These are phyloP conservation scores for Fonsecaea pugnacius DNA, from an alignment of 2,329 filamentous ascomycete species.

Conservation along the genomic window DNA sequence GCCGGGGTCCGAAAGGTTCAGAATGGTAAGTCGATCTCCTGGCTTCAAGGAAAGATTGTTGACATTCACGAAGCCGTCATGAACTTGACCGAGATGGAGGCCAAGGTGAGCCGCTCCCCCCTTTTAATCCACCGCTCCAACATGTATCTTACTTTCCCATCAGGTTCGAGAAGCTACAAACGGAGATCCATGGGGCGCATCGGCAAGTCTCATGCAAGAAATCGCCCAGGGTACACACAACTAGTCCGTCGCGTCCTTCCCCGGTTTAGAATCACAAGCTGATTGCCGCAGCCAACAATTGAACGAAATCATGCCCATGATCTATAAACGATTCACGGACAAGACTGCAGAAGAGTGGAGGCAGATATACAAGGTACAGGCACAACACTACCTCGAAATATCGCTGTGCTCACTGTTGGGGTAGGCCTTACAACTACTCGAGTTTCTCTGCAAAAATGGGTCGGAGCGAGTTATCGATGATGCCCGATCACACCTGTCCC, in stretches of 20 bases:
- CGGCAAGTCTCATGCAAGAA: conserved; percentile 88
- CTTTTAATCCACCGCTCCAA: conserved; percentile 15
- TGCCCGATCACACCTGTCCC: conserved; percentile 88
- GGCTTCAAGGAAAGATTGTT: conserved; percentile 2
- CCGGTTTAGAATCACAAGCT: conserved; percentile 5
- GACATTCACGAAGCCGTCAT: conserved; percentile 71
- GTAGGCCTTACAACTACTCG: conserved; percentile 82
- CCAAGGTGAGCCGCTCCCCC: conserved; percentile 54
- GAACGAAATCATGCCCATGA: conserved; percentile 99
- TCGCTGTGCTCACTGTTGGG: background rate
- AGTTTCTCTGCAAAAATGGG: conserved; percentile 97
- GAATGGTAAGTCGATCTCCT: conserved; percentile 70
- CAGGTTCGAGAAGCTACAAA: conserved; percentile 97
- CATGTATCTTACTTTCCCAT: conserved; percentile 36
- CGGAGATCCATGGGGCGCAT: conserved; percentile 95
- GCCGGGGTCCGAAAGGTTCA: conserved; percentile 93
- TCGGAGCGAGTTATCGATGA: conserved; percentile 98
- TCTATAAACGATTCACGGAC: conserved; percentile 98
- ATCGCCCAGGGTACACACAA: conserved; percentile 98
- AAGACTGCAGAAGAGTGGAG: conserved; percentile 98
- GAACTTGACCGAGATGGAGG: conserved; percentile 96
- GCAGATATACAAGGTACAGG: conserved; percentile 92
- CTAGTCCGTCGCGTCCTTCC: conserved; percentile 68
- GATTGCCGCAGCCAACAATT: conserved; percentile 71
- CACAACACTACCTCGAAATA: background rate